A percentile compares a stretch with the other conserved stretches of the same genome.
These are phyloP conservation scores for Straminergon stramineum DNA, from an alignment of 225 moss, liverwort and hornwort genomes.

Conservation along the genomic window DNA sequence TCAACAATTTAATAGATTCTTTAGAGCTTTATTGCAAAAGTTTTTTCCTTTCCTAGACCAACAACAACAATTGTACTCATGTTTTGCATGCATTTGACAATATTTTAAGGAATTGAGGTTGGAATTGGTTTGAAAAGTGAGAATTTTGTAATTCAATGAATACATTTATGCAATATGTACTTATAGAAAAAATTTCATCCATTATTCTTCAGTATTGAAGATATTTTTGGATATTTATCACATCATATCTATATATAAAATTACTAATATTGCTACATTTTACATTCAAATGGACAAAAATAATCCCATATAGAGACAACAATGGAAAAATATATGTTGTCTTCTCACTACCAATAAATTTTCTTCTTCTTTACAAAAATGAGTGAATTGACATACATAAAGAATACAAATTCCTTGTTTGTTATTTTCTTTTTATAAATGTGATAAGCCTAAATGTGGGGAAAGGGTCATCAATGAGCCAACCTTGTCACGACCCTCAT, in stretches of 20 bases:
- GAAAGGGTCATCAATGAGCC: not conserved
- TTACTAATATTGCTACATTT: not conserved
- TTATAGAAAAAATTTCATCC: not conserved
- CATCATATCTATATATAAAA: not conserved
- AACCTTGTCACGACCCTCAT: no score
- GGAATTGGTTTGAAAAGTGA: not conserved
- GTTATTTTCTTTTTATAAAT: not conserved
- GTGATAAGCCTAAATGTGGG: not conserved
- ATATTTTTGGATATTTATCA: no score
- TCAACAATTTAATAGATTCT: no score
- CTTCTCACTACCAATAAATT: rapidly evolving
- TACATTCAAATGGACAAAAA: not conserved
- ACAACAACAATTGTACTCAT: no score
- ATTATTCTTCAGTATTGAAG: not conserved
- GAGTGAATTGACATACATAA: not conserved
- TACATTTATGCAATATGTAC: not conserved
- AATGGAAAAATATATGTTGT: not conserved
- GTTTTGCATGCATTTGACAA: no score
- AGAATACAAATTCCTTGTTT: not conserved
- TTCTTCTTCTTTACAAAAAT: not conserved
- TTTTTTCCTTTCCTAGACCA: no score
- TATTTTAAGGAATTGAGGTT: not conserved
- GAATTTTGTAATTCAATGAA: not conserved
- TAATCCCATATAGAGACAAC: no score
- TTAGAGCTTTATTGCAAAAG: no score